Base-by-base conservation (phyloP, 2,329 filamentous ascomycete genomes). In the Onygenales sp. region DNA sequence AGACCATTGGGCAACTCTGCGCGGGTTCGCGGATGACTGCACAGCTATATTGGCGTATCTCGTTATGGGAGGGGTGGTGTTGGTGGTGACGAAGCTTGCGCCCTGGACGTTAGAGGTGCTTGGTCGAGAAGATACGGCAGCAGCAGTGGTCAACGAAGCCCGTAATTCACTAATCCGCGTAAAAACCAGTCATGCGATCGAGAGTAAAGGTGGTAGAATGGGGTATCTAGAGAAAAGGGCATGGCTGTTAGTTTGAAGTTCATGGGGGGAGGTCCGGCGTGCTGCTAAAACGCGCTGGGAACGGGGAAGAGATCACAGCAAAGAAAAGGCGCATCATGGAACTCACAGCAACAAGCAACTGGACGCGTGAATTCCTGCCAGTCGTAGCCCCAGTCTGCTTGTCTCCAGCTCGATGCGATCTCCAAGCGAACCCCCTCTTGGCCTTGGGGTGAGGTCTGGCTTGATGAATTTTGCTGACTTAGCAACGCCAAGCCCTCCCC, bases 331-430 rank as follows among this genome's bases (percentile, higher is more conserved):
- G 10, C 41, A 35, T 27, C 32, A 44, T 9, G 41, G 38, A 31
- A 54, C 57, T 53, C 50, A 55, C 52, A 33, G 43, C 21, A 42
- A 10, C 41, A 45, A 47, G 13, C 35, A 52, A 35, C 36, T 50
- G 35, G 55, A 59, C 64, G 63, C 64, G 64, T 67, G 58, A 57
- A 61, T 55, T 54, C 48, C 56, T 57, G 50, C 43, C 55, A 55
- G 50, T 42, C 33, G 27, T 35, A 45, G 9, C 52, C 53, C 58
- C 56, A 54, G 54, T 56, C 52, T 39, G 32, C 42, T 36, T 27
- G 5, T 52, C 32, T 10, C 42, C 33, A 52, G 33, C 39, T 3
- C 13, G 43, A 14, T 36, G 41, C 50, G 13, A n/a, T 45, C 17
- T 46, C 35, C 32, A 17, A 3, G 21, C 11, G 35, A 48, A 35